A percentile compares a stretch with the other conserved stretches of the same genome.
These are phyloP conservation scores for Macrocybe gigantea DNA, from an alignment of 768 basidiomycete species.

Conservation along the genomic window DNA sequence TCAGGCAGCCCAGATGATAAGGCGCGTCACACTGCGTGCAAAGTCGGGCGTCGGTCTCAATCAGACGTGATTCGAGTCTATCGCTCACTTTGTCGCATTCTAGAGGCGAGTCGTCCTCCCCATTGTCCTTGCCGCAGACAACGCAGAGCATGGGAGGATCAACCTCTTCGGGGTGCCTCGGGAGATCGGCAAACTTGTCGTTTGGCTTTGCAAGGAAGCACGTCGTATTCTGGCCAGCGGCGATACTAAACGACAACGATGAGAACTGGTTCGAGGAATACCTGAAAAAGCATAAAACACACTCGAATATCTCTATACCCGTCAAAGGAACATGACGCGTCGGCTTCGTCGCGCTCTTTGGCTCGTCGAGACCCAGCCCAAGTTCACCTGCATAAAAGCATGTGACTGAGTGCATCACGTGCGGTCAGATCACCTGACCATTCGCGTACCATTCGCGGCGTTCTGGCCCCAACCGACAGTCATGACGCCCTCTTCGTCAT, in stretches of 20 bases:
- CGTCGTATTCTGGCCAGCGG: conserved; percentile 83
- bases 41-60: neutral
- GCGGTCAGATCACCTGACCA: neutral
- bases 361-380: conserved; percentile 71
- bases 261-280: neutral
- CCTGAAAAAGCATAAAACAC: conserved; percentile 14
- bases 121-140: conserved; percentile 63
- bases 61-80: neutral
- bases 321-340: conserved; percentile 60
- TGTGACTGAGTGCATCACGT: no score
- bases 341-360: conserved; percentile 85
- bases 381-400: conserved; percentile 52
- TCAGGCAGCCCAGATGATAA: conserved; percentile 79
- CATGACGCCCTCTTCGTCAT: conserved; percentile 73
- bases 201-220: conserved; percentile 75
- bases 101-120: conserved; percentile 67
- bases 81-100: conserved; percentile 83
- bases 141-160: conserved; percentile 64
- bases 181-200: conserved; percentile 70
- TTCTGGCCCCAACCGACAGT: conserved; percentile 85
- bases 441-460: conserved; percentile 63
- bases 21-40: conserved; percentile 74
- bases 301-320: conserved; percentile 82
- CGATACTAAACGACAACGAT: conserved; percentile 44
- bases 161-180: conserved; percentile 74